These are phyloP conservation scores for Bullera alba DNA, from an alignment of 768 basidiomycete genomes.

Conservation along the genomic window DNA sequence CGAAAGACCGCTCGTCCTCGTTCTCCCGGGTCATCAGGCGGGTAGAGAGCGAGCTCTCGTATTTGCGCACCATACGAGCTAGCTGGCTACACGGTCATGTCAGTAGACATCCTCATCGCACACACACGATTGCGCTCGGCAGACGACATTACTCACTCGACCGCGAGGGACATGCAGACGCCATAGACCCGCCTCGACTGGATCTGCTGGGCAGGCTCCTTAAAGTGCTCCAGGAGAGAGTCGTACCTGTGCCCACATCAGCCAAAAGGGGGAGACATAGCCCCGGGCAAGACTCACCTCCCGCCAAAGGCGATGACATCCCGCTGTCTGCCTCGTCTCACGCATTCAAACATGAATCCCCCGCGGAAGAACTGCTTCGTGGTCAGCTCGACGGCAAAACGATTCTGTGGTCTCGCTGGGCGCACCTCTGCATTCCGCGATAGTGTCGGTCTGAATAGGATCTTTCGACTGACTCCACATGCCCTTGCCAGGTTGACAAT, in stretches of 20 bases:
- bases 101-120: neutral
- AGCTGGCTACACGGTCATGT: constrained; percentile 29
- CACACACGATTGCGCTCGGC: neutral
- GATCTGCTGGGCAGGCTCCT: constrained; percentile 28
- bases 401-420: too few species aligned
- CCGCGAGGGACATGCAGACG: constrained; percentile 41
- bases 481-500: constrained; percentile 29
- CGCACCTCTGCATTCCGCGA: constrained; percentile 33
- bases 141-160: constrained; percentile 28
- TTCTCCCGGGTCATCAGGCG: constrained; percentile 34
- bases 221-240: constrained; percentile 38
- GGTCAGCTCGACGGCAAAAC: neutral
- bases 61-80: constrained; percentile 29
- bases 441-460: constrained; percentile 38
- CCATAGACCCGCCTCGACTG: constrained; percentile 29
- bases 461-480: constrained; percentile 23
- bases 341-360: constrained; percentile 45
- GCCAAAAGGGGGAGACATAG: neutral
- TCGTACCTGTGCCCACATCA: constrained; percentile 32
- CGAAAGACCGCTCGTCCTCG: constrained; percentile 38
- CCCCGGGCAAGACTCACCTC: constrained; percentile 14
- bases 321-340: constrained; percentile 28
- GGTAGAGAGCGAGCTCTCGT: constrained; percentile 31
- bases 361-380: constrained; percentile 33
- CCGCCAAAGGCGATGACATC: constrained; percentile 42